Evolutionary conservation across 2,329 filamentous ascomycete species (phyloP), one percentile per base, ranked within the genome.

Genomic region (Fusarium algeriense): DNA sequence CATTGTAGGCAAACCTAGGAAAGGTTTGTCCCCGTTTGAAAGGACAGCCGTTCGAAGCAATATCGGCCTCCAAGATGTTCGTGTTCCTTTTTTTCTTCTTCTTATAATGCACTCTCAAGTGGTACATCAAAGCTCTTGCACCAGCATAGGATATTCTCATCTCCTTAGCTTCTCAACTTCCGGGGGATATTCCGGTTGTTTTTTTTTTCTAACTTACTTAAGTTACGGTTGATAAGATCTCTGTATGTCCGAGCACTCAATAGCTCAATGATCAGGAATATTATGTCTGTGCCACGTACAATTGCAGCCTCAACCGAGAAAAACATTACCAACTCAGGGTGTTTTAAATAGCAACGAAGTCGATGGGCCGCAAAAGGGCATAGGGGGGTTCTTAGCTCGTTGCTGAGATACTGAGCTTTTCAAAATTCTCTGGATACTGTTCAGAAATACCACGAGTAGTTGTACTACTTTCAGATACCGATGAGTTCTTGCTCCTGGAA

Each of bases 1-100:
- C 67, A 70, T 67, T 70, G 61, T 61, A 52, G 35, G 11, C 40
- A 26, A 49, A 38, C 30, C 23, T 23, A 23, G 23, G 23, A 30
- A 30, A 30, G 30, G 10, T 30, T 30, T 23, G 53, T 52, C 48
- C 48, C 48, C 26, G 20, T 52, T 34, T 8, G 19, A n/a, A 19
- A 12, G 35, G 15, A 13, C 28, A 15, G 13, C 35, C 19, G 12
- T 35, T 10, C n/a, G 23, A 35, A 35, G 32, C 19, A 23, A 20
- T 30, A 23, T 34, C 44, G 20, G 23, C 32, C 32, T 30, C 14
- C 19, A 23, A 38, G 26, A 14, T n/a, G 7, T 48, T 49, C 15
- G 23, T 17, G 3, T 49, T 57, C 28, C 13, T 13, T 17, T 6
- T n/a, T 12, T 34, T 32, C n/a, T n/a, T n/a, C n/a, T n/a, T n/a